Percentiles rank a stretch among this genome's conserved stretches.
Evolutionary conservation across 208 protist genomes (phyloP).

Genomic region (Herpetomonas tarakana): DNA sequence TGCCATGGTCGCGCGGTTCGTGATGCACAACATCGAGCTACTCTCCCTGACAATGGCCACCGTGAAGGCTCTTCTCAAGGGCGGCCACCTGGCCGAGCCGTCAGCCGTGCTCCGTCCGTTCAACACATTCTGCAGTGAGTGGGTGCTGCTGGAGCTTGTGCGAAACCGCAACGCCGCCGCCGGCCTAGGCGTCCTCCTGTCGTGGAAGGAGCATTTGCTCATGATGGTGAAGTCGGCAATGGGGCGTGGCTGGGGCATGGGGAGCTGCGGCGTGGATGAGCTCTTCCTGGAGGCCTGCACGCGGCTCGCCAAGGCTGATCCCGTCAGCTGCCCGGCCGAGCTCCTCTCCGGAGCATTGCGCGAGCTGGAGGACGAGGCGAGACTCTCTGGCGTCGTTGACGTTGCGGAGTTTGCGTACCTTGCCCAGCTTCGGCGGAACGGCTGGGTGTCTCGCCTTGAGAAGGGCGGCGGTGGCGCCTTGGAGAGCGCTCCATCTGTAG

Average conservation of each 20-base stretch:
- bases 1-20: slow-evolving; percentile 65
- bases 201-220: slow-evolving; percentile 82
- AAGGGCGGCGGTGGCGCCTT: not conserved
- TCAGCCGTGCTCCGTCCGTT: slow-evolving; percentile 56
- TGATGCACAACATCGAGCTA: slow-evolving; percentile 81
- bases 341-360: slow-evolving; percentile 20
- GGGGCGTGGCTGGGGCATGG: slow-evolving; percentile 40
- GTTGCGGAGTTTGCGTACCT: slow-evolving; percentile 23
- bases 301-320: slow-evolving; percentile 35
- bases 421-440: slow-evolving; percentile 23
- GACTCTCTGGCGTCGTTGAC: not conserved
- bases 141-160: slow-evolving; percentile 68
- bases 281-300: slow-evolving; percentile 55
- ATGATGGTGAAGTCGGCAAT: slow-evolving; percentile 62
- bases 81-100: slow-evolving; percentile 13
- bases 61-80: slow-evolving; percentile 39
- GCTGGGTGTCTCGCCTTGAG: slow-evolving; percentile 14
- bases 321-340: slow-evolving; percentile 15
- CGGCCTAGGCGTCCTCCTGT: slow-evolving; percentile 39
- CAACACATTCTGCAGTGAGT: slow-evolving; percentile 70
- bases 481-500: not conserved
- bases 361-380: slow-evolving; percentile 22
- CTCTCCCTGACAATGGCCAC: slow-evolving; percentile 70
- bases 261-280: slow-evolving; percentile 73
- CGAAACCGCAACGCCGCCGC: slow-evolving; percentile 41